Percentiles rank a stretch among this genome's conserved stretches.
These are phyloP conservation scores for Pichia sp. DNA, from an alignment of 1,139 yeast genomes.

Conservation along the genomic window DNA sequence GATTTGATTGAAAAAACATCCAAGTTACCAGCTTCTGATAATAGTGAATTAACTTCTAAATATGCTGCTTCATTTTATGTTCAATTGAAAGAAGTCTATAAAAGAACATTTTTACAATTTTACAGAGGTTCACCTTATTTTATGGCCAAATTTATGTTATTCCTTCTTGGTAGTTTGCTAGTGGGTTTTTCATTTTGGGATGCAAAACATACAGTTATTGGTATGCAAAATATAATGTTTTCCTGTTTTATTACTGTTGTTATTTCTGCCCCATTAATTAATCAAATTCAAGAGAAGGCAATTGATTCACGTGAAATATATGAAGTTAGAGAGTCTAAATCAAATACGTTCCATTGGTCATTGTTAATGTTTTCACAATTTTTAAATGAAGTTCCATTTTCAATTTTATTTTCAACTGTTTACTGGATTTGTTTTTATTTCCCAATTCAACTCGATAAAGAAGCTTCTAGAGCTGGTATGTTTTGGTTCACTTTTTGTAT, in stretches of 20 bases:
- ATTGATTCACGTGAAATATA: conserved; percentile 47
- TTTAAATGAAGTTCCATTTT: conserved; percentile 51
- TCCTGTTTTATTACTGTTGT: conserved; percentile 44
- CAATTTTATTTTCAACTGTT: conserved; percentile 43
- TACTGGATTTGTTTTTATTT: conserved; percentile 51
- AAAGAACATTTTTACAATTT: conserved; percentile 38
- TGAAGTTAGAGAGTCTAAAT: conserved; percentile 58
- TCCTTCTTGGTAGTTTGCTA: conserved; percentile 36
- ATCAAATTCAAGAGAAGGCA: conserved; percentile 53
- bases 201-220: conserved; percentile 36
- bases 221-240: conserved; percentile 50
- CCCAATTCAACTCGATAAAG: conserved; percentile 44
- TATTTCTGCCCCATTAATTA: conserved; percentile 45
- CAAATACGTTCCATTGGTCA: conserved; percentile 65
- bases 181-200: conserved; percentile 35
- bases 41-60: conserved; percentile 29
- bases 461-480: conserved; percentile 44
- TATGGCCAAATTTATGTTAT: conserved; percentile 35
- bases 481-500: conserved; percentile 46
- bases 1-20: conserved; percentile 18
- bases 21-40: conserved; percentile 26
- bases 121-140: conserved; percentile 45
- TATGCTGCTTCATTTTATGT: conserved; percentile 34
- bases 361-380: conserved; percentile 46
- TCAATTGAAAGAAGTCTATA: conserved; percentile 37